These are phyloP conservation scores for Microbotryum violaceum DNA, from an alignment of 1,284 basidiomycete genomes.

Conservation along the genomic window DNA sequence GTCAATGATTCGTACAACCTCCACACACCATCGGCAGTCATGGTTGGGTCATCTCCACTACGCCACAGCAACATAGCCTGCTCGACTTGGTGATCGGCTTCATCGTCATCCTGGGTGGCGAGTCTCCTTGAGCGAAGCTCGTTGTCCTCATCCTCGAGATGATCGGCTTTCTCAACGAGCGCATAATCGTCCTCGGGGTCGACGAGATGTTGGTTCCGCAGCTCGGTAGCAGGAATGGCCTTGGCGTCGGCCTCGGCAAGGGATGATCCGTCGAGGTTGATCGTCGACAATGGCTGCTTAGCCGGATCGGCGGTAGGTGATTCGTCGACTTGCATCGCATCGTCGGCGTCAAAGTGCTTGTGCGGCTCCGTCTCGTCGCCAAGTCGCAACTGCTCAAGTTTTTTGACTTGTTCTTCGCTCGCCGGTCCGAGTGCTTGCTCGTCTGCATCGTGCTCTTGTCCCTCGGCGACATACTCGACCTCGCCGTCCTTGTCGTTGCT, in stretches of 20 bases:
- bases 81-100: conserved; percentile 41
- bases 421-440: conserved; percentile 88
- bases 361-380: conserved; percentile 52
- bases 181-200: conserved; percentile 42
- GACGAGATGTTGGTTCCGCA: conserved; percentile 13
- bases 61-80: conserved; percentile 60
- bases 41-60: conserved; percentile 55
- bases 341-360: conserved; percentile 34
- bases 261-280: conserved; percentile 25
- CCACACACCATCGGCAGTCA: conserved; percentile 72
- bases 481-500: conserved; percentile 42
- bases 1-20: conserved; percentile 82
- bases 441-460: conserved; percentile 60
- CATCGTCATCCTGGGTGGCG: conserved; percentile 27
- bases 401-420: conserved; percentile 70
- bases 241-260: conserved; percentile 27
- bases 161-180: conserved; percentile 20
- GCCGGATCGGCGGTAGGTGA: conserved; percentile 7
- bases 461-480: conserved; percentile 74
- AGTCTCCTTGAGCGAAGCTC: conserved; percentile 46
- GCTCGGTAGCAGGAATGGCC: conserved; percentile 27
- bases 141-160: conserved; percentile 40
- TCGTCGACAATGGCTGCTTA: conserved; percentile 8
- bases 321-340: conserved; percentile 30
- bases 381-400: conserved; percentile 70